A percentile compares a stretch with the other conserved stretches of the same genome.
Evolutionary conservation across 257 asterid genomes (phyloP).

Genomic region (Leonotis leonurus): DNA sequence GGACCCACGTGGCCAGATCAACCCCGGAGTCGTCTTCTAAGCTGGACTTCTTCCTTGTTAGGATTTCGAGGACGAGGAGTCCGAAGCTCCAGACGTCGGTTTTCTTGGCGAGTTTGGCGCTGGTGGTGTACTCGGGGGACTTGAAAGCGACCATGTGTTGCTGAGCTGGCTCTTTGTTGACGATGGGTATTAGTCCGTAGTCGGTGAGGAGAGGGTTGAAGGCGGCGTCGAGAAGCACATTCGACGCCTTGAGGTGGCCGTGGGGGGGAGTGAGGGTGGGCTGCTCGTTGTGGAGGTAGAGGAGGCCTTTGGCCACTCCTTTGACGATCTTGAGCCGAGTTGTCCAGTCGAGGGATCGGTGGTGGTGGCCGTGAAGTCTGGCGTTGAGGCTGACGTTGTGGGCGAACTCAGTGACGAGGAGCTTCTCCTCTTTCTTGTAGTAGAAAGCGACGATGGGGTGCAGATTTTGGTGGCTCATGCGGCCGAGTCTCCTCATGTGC

Average conservation of each 20-base stretch:
- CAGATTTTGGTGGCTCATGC: slow-evolving; percentile 55
- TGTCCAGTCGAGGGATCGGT: slow-evolving; percentile 61
- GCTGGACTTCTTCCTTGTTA: slow-evolving; percentile 54
- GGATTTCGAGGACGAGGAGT: slow-evolving; percentile 57
- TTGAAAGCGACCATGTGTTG: slow-evolving; percentile 58
- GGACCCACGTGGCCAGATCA: slow-evolving; percentile 59
- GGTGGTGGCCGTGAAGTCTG: slow-evolving; percentile 68
- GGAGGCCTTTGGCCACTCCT: slow-evolving; percentile 68
- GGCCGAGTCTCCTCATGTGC: slow-evolving; percentile 81
- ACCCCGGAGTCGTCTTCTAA: slow-evolving; percentile 35
- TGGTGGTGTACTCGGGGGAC: slow-evolving; percentile 60
- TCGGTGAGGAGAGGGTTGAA: slow-evolving; percentile 61
- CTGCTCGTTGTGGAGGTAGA: slow-evolving; percentile 63
- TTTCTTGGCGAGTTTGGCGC: slow-evolving; percentile 51
- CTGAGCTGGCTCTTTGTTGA: slow-evolving; percentile 67
- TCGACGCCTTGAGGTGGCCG: slow-evolving; percentile 90
- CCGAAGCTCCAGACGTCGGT: slow-evolving; percentile 94
- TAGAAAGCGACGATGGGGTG: slow-evolving; percentile 80
- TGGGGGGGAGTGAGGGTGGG: slow-evolving; percentile 81
- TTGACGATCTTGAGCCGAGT: slow-evolving; percentile 59
- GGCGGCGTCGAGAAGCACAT: slow-evolving; percentile 55
- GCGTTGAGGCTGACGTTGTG: slow-evolving; percentile 67
- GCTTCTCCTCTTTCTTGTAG: slow-evolving; percentile 84
- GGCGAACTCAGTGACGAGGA: slow-evolving; percentile 46
- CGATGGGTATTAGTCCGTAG: slow-evolving; percentile 71